phyloP scores from a whole-genome alignment of 1,284 basidiomycete genomes.

The Sanguinoderma infundibulare region DNA sequence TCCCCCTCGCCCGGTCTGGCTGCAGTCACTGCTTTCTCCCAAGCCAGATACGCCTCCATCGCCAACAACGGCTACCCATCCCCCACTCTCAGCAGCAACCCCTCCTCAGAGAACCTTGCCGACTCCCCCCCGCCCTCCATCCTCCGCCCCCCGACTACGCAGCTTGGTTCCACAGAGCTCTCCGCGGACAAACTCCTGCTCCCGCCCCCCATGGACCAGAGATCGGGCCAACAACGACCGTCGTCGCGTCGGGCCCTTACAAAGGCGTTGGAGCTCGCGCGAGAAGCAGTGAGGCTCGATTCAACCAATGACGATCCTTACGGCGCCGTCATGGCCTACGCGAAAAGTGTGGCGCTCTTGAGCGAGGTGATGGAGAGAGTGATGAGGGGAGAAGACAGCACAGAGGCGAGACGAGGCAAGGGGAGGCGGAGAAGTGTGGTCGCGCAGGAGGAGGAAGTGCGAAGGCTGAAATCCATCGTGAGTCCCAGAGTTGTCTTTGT shows the following conservation, averaged over 20 bases:
- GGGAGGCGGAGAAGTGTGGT: constrained; percentile 76
- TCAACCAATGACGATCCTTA: constrained; percentile 82
- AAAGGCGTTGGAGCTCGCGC: constrained; percentile 78
- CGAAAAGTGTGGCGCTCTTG: constrained; percentile 78
- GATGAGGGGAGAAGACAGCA: constrained; percentile 78
- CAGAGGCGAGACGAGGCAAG: constrained; percentile 58
- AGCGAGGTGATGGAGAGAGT: constrained; percentile 89
- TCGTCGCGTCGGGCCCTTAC: constrained; percentile 82
- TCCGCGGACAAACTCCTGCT: constrained; percentile 48
- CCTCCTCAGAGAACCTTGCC: constrained; percentile 55
- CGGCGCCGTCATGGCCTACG: constrained; percentile 81
- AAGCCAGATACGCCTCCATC: constrained; percentile 51
- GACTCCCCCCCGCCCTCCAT: constrained; percentile 53
- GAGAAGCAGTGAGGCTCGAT: constrained; percentile 82
- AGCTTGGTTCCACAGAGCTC: constrained; percentile 36
- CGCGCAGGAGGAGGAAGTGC: constrained; percentile 84
- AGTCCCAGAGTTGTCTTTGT: constrained; percentile 39
- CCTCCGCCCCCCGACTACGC: constrained; percentile 36
- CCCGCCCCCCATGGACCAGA: constrained; percentile 50
- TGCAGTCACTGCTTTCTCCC: constrained; percentile 64
- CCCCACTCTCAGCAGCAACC: constrained; percentile 35
- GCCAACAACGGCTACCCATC: constrained; percentile 34
- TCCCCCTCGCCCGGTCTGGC: constrained; percentile 57
- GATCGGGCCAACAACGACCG: constrained; percentile 45
- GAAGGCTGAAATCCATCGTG: constrained; percentile 80